Evolutionary conservation across 2,329 filamentous ascomycete species (phyloP).

Genomic region (Trichoderma breve): DNA sequence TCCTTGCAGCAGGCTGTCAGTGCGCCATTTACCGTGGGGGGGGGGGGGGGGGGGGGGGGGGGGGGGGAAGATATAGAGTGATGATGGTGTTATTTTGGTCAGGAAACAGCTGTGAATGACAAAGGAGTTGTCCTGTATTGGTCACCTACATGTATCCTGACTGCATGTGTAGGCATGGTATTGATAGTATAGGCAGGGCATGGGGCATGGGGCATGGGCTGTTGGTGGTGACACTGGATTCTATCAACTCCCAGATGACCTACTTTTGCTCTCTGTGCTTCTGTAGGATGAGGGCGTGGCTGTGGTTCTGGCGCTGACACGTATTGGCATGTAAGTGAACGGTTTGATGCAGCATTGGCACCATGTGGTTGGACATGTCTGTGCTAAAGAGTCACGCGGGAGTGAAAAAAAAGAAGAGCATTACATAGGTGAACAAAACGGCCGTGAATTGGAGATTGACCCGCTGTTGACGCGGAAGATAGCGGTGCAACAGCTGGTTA

Average conservation of each 20-base stretch:
- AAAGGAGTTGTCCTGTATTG: not conserved
- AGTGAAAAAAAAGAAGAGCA: not conserved
- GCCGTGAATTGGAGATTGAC: not conserved
- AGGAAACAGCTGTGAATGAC: not conserved
- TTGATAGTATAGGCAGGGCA: not conserved
- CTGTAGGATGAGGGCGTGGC: conserved; percentile 1
- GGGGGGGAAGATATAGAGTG: too few relatives aligned
- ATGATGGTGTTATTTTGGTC: not conserved
- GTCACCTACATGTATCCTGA: not conserved
- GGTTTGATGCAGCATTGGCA: not conserved
- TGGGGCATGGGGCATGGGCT: not conserved
- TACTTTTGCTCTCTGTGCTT: not conserved
- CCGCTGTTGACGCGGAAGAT: not conserved
- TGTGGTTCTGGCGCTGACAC: conserved; percentile 16
- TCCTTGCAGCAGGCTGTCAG: not conserved
- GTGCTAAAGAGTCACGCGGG: conserved; percentile 14
- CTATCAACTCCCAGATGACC: not conserved
- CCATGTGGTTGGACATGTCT: conserved; percentile 11
- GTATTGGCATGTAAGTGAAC: not conserved
- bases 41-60: fast-evolving
- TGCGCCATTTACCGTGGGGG: not conserved
- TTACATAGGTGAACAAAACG: not conserved
- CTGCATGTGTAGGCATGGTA: not conserved
- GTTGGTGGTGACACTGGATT: not conserved
- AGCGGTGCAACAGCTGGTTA: not conserved